Evolutionary conservation across 2,329 filamentous ascomycete genomes (phyloP).

Genomic region (Fusarium sp.): DNA sequence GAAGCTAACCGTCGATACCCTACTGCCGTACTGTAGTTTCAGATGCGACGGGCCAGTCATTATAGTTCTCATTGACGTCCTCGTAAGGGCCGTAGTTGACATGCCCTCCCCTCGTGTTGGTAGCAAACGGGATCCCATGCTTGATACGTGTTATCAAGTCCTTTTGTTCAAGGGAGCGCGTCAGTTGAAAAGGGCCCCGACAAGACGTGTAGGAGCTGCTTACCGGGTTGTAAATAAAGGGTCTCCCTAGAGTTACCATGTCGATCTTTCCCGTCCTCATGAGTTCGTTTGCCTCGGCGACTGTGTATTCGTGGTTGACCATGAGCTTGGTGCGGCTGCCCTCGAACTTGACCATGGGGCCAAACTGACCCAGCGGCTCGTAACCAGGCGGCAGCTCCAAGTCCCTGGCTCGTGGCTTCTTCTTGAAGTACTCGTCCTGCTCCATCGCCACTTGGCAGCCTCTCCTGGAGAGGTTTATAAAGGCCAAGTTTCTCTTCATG

Average conservation of each 20-base stretch:
- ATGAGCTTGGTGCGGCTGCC: slow-evolving; percentile 5
- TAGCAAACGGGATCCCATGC: neutral
- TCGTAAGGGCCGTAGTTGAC: slow-evolving; percentile 2
- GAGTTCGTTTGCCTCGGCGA: neutral
- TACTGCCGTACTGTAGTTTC: no score
- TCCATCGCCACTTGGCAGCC: neutral
- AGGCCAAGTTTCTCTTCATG: neutral
- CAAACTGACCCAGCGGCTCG: slow-evolving; percentile 15
- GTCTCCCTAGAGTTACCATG: slow-evolving; percentile 5
- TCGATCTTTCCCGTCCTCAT: neutral
- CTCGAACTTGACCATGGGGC: neutral
- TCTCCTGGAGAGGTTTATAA: slow-evolving; percentile 12
- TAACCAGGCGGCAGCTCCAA: neutral
- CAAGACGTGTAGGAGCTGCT: fast-evolving
- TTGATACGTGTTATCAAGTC: slow-evolving; percentile 6
- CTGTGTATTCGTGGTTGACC: slow-evolving; percentile 17
- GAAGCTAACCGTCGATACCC: no score
- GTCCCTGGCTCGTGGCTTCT: no score
- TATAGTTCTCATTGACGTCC: slow-evolving; percentile 2
- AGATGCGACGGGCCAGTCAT: slow-evolving; percentile 11
- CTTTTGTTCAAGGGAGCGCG: neutral
- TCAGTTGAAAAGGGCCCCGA: neutral
- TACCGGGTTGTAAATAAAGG: slow-evolving; percentile 12
- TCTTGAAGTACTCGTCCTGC: no score
- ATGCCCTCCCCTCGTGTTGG: neutral